A percentile compares a stretch with the other conserved stretches of the same genome.
Conservation (phyloP, 345 rosid genomes). For the Rhodamnia rubescens region DNA sequence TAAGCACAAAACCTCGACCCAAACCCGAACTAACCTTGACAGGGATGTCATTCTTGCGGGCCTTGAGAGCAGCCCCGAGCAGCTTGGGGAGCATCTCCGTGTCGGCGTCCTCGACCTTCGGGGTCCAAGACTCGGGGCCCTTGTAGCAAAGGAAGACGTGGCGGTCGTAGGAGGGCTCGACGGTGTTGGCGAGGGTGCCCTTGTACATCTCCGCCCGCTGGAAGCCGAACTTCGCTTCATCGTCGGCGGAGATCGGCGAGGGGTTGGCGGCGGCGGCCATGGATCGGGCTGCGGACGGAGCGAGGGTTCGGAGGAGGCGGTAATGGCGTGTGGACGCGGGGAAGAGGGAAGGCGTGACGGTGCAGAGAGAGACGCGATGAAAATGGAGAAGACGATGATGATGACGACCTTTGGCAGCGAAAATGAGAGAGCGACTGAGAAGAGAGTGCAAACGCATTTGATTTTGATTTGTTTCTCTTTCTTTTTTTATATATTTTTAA, state of each 20-base stretch:
- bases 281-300: slow-evolving; percentile 2
- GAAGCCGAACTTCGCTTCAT: slow-evolving; percentile 63
- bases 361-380: not conserved
- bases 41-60: slow-evolving; percentile 50
- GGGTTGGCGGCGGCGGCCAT: slow-evolving; percentile 32
- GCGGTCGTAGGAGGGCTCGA: slow-evolving; percentile 56
- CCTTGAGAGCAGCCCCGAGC: slow-evolving; percentile 45
- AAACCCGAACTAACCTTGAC: slow-evolving; percentile 32
- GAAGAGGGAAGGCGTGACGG: not conserved
- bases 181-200: slow-evolving; percentile 50
- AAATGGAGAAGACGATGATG: not conserved
- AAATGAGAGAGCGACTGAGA: slow-evolving; percentile 1
- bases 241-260: slow-evolving; percentile 31
- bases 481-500: not conserved
- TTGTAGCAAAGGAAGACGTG: slow-evolving; percentile 67
- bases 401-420: not conserved
- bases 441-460: not conserved
- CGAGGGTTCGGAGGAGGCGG: not conserved
- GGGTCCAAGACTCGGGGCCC: slow-evolving; percentile 52
- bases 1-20: not conserved
- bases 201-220: slow-evolving; percentile 72
- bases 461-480: not conserved
- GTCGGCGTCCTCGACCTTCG: slow-evolving; percentile 55
- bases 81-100: slow-evolving; percentile 53
- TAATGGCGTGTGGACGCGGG: not conserved